Conservation (phyloP, 257 asterid genomes). For the Jaltomata sinuosa region DNA sequence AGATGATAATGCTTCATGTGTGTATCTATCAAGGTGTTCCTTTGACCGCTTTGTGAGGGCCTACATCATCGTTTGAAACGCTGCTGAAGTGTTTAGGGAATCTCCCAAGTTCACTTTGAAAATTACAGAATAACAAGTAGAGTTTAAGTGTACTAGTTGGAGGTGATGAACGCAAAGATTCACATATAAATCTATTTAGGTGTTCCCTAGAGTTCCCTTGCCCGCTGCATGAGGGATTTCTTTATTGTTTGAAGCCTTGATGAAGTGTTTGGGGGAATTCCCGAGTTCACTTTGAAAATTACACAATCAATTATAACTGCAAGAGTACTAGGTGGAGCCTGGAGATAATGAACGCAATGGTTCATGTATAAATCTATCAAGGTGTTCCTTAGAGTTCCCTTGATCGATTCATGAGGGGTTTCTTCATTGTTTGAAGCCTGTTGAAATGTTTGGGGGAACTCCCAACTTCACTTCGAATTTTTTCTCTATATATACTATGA, state of each 20-base stretch:
- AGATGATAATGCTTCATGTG: too few species aligned
- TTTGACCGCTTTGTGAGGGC: not conserved
- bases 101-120: not conserved
- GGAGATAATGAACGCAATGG: too few species aligned
- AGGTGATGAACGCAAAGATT: too few species aligned
- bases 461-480: too few species aligned
- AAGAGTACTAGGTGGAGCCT: too few species aligned
- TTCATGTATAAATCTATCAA: not conserved
- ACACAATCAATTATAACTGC: not conserved
- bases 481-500: too few species aligned
- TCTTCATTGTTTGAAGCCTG: too few species aligned
- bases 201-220: conserved; percentile 25
- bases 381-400: not conserved
- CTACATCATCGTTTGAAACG: not conserved
- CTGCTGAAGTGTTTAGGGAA: conserved; percentile 25
- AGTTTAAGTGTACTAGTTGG: not conserved
- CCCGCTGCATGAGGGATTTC: conserved; percentile 12
- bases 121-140: not conserved
- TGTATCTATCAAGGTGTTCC: not conserved
- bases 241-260: not conserved
- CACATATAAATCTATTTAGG: not conserved
- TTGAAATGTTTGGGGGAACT: too few species aligned
- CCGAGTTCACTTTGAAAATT: not conserved
- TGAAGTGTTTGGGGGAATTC: not conserved
- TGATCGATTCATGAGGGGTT: conserved; percentile 8